These are phyloP conservation scores for Naganishia kalamii DNA, from an alignment of 768 basidiomycete species.

Conservation along the genomic window DNA sequence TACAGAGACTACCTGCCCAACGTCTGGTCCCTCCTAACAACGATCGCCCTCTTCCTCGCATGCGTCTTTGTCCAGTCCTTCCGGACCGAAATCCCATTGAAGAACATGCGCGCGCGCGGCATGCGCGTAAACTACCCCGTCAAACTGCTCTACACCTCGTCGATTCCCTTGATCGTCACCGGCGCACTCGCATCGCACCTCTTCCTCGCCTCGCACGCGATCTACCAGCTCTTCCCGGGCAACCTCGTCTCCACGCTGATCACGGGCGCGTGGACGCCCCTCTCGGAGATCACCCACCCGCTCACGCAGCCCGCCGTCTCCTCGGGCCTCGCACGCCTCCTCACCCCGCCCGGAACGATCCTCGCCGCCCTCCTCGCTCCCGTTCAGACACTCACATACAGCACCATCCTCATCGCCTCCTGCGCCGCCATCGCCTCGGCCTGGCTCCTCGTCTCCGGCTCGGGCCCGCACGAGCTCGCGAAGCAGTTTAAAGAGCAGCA, in stretches of 20 bases:
- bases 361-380: slow-evolving; percentile 2
- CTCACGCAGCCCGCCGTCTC: not conserved
- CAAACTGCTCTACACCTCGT: slow-evolving; percentile 9
- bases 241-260: slow-evolving; percentile 2
- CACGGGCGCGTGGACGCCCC: not conserved
- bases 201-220: slow-evolving; percentile 2
- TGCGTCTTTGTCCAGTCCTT: not conserved
- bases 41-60: not conserved
- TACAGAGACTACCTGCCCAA: slow-evolving; percentile 12
- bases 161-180: not conserved
- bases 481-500: slow-evolving; percentile 14
- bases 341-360: slow-evolving; percentile 17
- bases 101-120: slow-evolving; percentile 11
- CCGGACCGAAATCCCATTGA: slow-evolving; percentile 7
- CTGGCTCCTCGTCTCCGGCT: slow-evolving; percentile 11
- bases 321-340: slow-evolving; percentile 3
- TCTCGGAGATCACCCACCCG: slow-evolving; percentile 22
- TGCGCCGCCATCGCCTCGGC: not conserved
- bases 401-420: not conserved
- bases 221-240: not conserved
- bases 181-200: slow-evolving; percentile 12
- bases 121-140: slow-evolving; percentile 16
- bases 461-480: not conserved
- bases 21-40: slow-evolving; percentile 6
- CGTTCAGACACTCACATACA: not conserved